phyloP scores from a whole-genome alignment of 228 moss, liverwort and hornwort species.

The Sphagnum fallax region DNA sequence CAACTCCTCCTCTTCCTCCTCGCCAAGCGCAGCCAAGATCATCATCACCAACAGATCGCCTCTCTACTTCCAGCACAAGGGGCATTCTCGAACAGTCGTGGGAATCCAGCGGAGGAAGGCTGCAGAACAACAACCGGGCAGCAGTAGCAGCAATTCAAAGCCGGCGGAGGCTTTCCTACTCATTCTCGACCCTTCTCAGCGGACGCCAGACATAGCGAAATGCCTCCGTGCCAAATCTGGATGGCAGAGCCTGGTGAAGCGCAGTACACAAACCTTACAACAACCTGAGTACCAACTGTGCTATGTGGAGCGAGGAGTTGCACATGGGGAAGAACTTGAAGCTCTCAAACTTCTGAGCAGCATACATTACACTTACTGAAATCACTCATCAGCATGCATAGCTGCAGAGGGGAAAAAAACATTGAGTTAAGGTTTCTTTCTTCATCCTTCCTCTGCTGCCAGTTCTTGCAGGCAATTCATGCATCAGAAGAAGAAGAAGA shows the following conservation, averaged over 20 bases:
- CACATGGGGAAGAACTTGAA: slow-evolving; percentile 44
- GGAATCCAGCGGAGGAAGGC: slow-evolving; percentile 31
- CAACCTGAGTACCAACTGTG: slow-evolving; percentile 69
- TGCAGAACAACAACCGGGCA: slow-evolving; percentile 2
- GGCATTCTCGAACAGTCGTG: slow-evolving; percentile 77
- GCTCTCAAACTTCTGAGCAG: slow-evolving; percentile 58
- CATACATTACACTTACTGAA: slow-evolving; percentile 54
- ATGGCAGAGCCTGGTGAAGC: slow-evolving; percentile 56
- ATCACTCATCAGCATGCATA: too few species aligned
- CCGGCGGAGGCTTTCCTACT: slow-evolving; percentile 40
- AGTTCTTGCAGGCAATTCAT: too few species aligned
- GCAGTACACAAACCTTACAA: slow-evolving; percentile 36
- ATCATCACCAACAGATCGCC: slow-evolving; percentile 52
- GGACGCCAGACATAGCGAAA: slow-evolving; percentile 20
- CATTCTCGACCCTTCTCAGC: slow-evolving; percentile 60
- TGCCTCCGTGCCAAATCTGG: slow-evolving; percentile 31
- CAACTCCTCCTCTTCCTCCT: too few species aligned
- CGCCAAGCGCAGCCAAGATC: neutral
- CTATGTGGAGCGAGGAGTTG: slow-evolving; percentile 55
- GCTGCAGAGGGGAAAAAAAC: too few species aligned
- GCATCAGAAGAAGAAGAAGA: too few species aligned
- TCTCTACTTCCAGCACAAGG: slow-evolving; percentile 71
- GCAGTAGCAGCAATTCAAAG: slow-evolving; percentile 13
- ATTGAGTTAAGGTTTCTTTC: too few species aligned
- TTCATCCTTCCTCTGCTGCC: too few species aligned